These are phyloP conservation scores for Fomes fomentarius DNA, from an alignment of 1,284 basidiomycete species.

Conservation along the genomic window DNA sequence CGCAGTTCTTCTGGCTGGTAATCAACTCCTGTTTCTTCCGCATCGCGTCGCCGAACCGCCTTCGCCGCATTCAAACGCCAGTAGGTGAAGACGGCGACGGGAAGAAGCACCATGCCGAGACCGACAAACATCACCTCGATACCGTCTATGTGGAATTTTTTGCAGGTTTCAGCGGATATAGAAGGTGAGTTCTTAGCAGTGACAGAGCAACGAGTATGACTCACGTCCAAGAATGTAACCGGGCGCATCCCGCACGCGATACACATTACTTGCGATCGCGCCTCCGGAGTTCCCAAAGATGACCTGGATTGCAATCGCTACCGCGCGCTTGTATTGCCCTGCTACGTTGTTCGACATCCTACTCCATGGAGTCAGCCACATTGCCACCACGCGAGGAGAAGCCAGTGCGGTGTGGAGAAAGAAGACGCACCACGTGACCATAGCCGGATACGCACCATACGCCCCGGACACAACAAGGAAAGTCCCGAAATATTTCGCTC, in stretches of 20 bases:
- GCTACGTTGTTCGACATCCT: conserved; percentile 50
- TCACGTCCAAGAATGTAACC: conserved; percentile 62
- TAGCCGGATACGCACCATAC: conserved; percentile 63
- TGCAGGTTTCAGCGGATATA: not conserved
- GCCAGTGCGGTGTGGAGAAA: not conserved
- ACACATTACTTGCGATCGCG: conserved; percentile 63
- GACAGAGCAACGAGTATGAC: conserved; percentile 23
- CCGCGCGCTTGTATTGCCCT: conserved; percentile 68
- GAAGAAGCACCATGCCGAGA: conserved; percentile 58
- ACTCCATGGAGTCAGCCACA: conserved; percentile 2
- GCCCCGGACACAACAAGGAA: conserved; percentile 63
- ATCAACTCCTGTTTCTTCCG: conserved; percentile 17
- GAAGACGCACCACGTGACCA: conserved; percentile 61
- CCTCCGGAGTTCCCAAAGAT: conserved; percentile 63
- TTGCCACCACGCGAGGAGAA: not conserved
- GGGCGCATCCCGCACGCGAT: conserved; percentile 58
- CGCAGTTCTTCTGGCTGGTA: conserved; percentile 41
- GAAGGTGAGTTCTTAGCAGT: not conserved
- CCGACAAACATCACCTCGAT: conserved; percentile 68
- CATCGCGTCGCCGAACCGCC: conserved; percentile 25
- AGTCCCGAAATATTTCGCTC: conserved; percentile 67
- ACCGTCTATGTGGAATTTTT: conserved; percentile 44
- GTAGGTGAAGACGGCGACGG: conserved; percentile 53
- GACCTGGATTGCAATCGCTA: conserved; percentile 66
- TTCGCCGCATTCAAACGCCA: conserved; percentile 52